Percentiles rank a stretch among this genome's conserved stretches.
Conservation (phyloP, 768 basidiomycete genomes). For the Naganishia antarctica region DNA sequence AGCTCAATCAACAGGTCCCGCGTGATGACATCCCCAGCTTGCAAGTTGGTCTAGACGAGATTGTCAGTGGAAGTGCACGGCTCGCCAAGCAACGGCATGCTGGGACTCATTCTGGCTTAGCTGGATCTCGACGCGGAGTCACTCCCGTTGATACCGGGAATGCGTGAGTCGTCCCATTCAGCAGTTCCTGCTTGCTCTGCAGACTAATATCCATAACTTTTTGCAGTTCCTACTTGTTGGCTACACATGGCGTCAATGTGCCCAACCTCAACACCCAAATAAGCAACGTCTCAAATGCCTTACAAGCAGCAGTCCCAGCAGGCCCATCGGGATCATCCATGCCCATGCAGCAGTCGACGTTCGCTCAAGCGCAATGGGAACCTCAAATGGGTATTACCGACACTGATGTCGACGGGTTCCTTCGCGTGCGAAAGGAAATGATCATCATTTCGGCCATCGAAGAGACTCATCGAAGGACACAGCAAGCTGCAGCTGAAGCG, state of each 20-base stretch:
- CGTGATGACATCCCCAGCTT: constrained; percentile 71
- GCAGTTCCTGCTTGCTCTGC: not conserved
- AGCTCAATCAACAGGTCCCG: constrained; percentile 47
- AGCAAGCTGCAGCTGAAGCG: constrained; percentile 33
- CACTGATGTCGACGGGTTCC: constrained; percentile 86
- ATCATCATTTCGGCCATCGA: constrained; percentile 91
- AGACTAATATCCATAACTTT: not conserved
- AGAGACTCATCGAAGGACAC: constrained; percentile 67
- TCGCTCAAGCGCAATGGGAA: constrained; percentile 68
- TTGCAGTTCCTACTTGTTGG: constrained; percentile 65
- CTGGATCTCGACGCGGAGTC: constrained; percentile 36
- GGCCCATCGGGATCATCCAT: constrained; percentile 69
- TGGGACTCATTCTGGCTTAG: constrained; percentile 32
- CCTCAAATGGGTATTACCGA: constrained; percentile 85
- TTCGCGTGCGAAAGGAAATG: constrained; percentile 91
- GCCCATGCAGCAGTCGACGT: constrained; percentile 67
- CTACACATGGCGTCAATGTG: constrained; percentile 88
- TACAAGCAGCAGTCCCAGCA: constrained; percentile 59
- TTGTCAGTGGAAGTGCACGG: constrained; percentile 84
- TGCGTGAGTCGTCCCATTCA: constrained; percentile 17
- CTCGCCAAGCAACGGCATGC: constrained; percentile 51
- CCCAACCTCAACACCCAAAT: constrained; percentile 79
- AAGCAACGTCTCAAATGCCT: constrained; percentile 35
- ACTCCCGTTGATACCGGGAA: constrained; percentile 58
- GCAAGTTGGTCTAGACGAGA: constrained; percentile 84